A percentile compares a stretch with the other conserved stretches of the same genome.
These are phyloP conservation scores for Talaromyces sp. DNA, from an alignment of 2,329 filamentous ascomycete genomes.

Conservation along the genomic window DNA sequence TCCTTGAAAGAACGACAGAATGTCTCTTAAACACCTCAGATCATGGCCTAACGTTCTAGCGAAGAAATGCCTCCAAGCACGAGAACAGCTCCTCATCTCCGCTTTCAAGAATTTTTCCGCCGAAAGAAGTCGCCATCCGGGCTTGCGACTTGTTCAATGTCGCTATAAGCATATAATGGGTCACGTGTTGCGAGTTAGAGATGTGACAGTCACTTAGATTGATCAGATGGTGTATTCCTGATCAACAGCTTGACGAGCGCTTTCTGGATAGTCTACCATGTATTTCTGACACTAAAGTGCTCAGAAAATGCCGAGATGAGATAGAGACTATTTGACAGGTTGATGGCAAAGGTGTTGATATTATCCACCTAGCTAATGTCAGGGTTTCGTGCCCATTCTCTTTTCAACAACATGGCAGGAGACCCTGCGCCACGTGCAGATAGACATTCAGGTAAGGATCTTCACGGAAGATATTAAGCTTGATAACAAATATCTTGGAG, in stretches of 20 bases:
- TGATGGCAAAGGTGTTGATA: neutral
- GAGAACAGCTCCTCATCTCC: constrained; percentile 6
- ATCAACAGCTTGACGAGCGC: neutral
- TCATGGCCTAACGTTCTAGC: constrained; percentile 2
- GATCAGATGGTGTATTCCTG: constrained; percentile 5
- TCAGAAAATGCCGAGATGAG: neutral
- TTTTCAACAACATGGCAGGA: constrained; percentile 1
- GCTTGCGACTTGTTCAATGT: neutral
- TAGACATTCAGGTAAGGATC: neutral
- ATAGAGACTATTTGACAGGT: neutral
- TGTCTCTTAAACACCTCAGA: neutral
- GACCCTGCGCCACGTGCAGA: neutral
- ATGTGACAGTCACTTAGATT: constrained; percentile 4
- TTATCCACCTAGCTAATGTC: neutral
- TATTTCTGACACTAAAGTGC: neutral
- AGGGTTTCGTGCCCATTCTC: neutral
- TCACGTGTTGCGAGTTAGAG: constrained; percentile 2
- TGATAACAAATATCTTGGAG: neutral
- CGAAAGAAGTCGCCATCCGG: neutral
- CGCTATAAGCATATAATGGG: neutral
- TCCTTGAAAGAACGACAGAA: too few species aligned
- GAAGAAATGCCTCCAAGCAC: neutral
- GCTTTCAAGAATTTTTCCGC: constrained; percentile 7
- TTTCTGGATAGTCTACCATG: constrained; percentile 5
- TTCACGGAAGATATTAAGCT: neutral